Percentiles rank a stretch among this genome's conserved stretches.
Evolutionary conservation across 2,329 filamentous ascomycete species (phyloP).

Genomic region (Pseudogymnoascus destructans): DNA sequence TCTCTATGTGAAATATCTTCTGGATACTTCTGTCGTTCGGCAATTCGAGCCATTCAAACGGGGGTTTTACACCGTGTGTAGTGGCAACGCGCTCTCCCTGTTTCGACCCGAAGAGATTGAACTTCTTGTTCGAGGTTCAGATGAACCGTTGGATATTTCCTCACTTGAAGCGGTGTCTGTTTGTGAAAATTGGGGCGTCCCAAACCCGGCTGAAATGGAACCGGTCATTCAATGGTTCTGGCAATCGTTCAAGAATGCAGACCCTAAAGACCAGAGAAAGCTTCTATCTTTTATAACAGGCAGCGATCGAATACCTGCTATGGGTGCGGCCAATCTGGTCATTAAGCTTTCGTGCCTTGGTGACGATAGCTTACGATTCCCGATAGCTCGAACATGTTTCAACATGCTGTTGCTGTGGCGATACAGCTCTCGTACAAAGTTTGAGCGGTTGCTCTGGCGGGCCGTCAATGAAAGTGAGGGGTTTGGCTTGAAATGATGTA

Average conservation of each 20-base stretch:
- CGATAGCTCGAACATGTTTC: slow-evolving; percentile 83
- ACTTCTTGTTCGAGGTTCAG: slow-evolving; percentile 70
- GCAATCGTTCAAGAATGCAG: slow-evolving; percentile 59
- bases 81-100: slow-evolving; percentile 72
- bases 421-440: slow-evolving; percentile 50
- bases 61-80: slow-evolving; percentile 85
- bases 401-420: slow-evolving; percentile 68
- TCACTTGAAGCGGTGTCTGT: slow-evolving; percentile 63
- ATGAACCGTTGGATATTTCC: slow-evolving; percentile 67
- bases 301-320: slow-evolving; percentile 79
- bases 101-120: slow-evolving; percentile 90
- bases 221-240: slow-evolving; percentile 77
- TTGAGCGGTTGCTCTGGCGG: slow-evolving; percentile 65
- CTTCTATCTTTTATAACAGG: slow-evolving; percentile 80
- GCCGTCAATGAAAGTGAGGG: slow-evolving; percentile 86
- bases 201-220: slow-evolving; percentile 44
- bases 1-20: slow-evolving; percentile 64
- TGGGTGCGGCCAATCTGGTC: slow-evolving; percentile 65
- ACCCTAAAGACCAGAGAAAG: slow-evolving; percentile 57
- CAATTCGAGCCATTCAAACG: slow-evolving; percentile 92
- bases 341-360: slow-evolving; percentile 68
- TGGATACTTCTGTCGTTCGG: slow-evolving; percentile 63
- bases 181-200: slow-evolving; percentile 65
- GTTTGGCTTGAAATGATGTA: slow-evolving; percentile 67
- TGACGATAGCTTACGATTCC: slow-evolving; percentile 60